Evolutionary conservation across 345 rosid genomes (phyloP).

Genomic region (Theobroma cacao): DNA sequence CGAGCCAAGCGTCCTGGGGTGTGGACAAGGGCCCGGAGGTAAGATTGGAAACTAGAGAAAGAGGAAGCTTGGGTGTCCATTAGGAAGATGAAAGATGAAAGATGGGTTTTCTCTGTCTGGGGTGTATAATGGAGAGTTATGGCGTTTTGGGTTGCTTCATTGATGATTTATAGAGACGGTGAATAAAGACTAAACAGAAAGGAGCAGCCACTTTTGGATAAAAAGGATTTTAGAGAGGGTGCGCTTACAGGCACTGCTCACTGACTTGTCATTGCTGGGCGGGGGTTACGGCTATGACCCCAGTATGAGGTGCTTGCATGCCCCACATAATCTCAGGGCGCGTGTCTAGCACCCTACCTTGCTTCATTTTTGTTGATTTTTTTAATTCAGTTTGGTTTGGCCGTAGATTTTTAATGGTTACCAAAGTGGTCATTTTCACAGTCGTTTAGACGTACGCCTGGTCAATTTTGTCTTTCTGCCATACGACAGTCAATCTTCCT

Average conservation of each 20-base stretch:
- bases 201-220: background rate
- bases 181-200: background rate
- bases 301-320: background rate
- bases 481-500: too few species aligned
- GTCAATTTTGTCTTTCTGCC: background rate
- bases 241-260: background rate
- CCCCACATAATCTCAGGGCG: background rate
- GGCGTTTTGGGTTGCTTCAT: background rate
- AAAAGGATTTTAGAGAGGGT: background rate
- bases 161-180: background rate
- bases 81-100: background rate
- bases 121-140: background rate
- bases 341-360: background rate
- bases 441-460: background rate
- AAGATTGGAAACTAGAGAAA: conserved; percentile 53
- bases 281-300: background rate
- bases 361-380: background rate
- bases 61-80: conserved; percentile 48
- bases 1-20: conserved; percentile 70
- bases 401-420: background rate
- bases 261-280: background rate
- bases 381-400: too few species aligned
- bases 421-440: background rate
- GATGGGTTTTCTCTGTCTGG: background rate
- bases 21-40: conserved; percentile 57